Evolutionary conservation across 768 basidiomycete genomes (phyloP), one percentile per base, ranked within the genome.

Genomic region (Hygrophoropsis aurantiaca): DNA sequence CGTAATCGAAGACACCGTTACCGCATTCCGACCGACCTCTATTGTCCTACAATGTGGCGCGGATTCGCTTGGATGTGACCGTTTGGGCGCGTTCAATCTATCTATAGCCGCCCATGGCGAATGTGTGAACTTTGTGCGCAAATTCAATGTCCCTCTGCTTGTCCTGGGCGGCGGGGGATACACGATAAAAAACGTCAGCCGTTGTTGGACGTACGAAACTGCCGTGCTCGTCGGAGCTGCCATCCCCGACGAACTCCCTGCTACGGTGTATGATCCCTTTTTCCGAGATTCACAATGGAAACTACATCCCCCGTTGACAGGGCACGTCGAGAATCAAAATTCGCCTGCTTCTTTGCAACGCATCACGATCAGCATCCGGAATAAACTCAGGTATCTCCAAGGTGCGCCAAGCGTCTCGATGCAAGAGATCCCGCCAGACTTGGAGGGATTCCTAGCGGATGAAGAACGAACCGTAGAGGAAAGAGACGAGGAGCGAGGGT

Each of bases 151-250:
- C 3, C 95, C 95, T 1, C 71, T 98, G 11, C 75, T 99, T 15
- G 88, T 98, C 25, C 65, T 99, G 5, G 95, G 95, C 34, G 95
- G 95, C 2, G 95, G 95, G 3, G 95, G 95, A 1, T 99, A 99
- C 68, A 94, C 93, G 4, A 90, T 97, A 65, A 90, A 93, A 61
- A 95, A 95, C 61, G 97, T 99, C 54, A 88, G 90, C 38, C 82
- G 95, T n/a, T 99, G 95, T 62, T 99, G 95, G 95, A 86, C 95
- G 26, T 95, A 99, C 72, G 95, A 99, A 66, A 99, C 97, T 0
- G 85, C 91, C 11, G 88, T 98, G 1, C 82, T 95, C 7, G 85
- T 97, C 38, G 92, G 90, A 13, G 80, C 85, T 0, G 68, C 78
- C 30, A 80, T 99, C 23, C 87, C 93, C 0, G 87, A 95, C 68